Evolutionary conservation across 1,284 basidiomycete genomes (phyloP).

Genomic region (Sphaerobolus stellatus): DNA sequence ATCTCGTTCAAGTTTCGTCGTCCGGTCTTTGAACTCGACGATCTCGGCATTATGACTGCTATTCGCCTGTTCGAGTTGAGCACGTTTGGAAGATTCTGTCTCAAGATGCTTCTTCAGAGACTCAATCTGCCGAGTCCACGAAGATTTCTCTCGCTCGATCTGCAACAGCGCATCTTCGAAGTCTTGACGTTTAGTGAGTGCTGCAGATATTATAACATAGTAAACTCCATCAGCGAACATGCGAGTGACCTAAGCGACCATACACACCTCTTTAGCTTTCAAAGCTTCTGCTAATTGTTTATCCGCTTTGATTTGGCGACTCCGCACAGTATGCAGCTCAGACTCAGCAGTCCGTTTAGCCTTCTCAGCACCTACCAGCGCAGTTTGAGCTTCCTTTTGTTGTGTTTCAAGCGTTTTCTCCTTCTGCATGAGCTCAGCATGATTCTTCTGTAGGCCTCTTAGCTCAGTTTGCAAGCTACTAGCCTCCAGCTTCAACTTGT

Average conservation of each 20-base stretch:
- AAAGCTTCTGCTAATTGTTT: conserved; percentile 60
- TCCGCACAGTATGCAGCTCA: conserved; percentile 70
- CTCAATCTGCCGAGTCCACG: conserved; percentile 73
- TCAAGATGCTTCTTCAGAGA: conserved; percentile 68
- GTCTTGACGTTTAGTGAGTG: conserved; percentile 76
- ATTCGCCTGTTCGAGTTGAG: conserved; percentile 69
- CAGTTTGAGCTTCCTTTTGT: conserved; percentile 51
- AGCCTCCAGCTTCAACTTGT: conserved; percentile 66
- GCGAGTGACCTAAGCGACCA: too few relatives aligned
- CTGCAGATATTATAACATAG: conserved; percentile 74
- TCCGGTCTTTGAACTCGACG: conserved; percentile 65
- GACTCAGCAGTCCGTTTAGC: conserved; percentile 68
- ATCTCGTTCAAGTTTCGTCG: conserved; percentile 75
- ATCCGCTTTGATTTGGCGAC: conserved; percentile 74
- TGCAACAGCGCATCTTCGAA: conserved; percentile 87
- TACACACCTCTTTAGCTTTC: conserved; percentile 73
- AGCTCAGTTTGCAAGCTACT: conserved; percentile 61
- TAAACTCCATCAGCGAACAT: conserved; percentile 48
- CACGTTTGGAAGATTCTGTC: conserved; percentile 64
- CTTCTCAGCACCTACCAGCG: conserved; percentile 67
- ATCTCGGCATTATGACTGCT: conserved; percentile 71
- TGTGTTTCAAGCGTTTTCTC: conserved; percentile 54
- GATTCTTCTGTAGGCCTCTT: conserved; percentile 52
- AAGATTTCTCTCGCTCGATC: conserved; percentile 78
- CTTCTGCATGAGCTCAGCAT: conserved; percentile 63